Percentiles rank a stretch among this genome's conserved stretches.
These are phyloP conservation scores for Mrakia frigida DNA, from an alignment of 768 basidiomycete genomes.

Conservation along the genomic window DNA sequence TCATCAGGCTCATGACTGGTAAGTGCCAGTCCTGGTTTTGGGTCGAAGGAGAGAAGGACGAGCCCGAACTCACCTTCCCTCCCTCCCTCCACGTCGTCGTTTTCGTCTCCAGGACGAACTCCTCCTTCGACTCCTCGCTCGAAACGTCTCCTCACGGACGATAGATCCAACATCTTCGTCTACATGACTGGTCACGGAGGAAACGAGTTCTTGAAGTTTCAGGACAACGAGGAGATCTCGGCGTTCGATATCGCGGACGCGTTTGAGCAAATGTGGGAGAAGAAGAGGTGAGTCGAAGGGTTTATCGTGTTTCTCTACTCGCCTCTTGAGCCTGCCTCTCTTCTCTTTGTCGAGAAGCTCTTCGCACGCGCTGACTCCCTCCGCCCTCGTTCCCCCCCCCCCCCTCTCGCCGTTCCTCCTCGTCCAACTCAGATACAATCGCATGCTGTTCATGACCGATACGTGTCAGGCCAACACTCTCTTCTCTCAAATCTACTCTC, in stretches of 20 bases:
- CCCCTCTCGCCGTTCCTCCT: not conserved
- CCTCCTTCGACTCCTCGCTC: constrained; percentile 79
- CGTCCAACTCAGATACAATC: constrained; percentile 75
- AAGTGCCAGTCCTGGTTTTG: constrained; percentile 35
- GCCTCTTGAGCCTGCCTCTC: constrained; percentile 1
- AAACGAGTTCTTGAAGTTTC: constrained; percentile 97
- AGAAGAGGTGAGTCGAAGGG: constrained; percentile 63
- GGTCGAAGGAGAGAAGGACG: no score
- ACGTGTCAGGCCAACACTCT: constrained; percentile 97
- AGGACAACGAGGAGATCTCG: constrained; percentile 96
- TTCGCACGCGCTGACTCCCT: not conserved
- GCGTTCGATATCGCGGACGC: constrained; percentile 97
- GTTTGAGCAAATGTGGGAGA: constrained; percentile 97
- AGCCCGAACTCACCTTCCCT: not conserved
- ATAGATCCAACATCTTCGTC: constrained; percentile 85
- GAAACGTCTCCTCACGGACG: constrained; percentile 85
- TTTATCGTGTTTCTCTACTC: not conserved
- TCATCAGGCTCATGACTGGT: constrained; percentile 89
- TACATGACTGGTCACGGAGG: constrained; percentile 99
- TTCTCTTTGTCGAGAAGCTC: no score
- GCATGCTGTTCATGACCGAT: constrained; percentile 96
- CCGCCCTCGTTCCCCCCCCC: not conserved
- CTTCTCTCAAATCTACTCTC: constrained; percentile 88
- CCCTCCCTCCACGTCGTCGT: not conserved
- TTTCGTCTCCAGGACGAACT: constrained; percentile 60